Conservation (phyloP, 2,329 filamentous ascomycete species). For the Epichloe sylvatica region DNA sequence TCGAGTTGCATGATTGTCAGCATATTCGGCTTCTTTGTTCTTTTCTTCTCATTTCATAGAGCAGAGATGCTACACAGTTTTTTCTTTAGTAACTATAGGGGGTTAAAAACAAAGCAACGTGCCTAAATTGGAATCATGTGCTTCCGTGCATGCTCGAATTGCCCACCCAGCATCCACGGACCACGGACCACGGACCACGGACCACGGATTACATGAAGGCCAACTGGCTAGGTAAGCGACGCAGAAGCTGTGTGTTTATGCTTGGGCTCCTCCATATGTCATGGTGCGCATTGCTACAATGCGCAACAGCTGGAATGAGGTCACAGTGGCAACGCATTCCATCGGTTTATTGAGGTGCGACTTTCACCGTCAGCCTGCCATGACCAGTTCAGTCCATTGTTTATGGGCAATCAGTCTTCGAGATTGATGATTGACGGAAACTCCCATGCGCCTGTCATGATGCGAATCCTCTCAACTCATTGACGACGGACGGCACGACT, state of each 20-base stretch:
- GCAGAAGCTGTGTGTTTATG: too few species aligned
- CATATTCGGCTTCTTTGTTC: slow-evolving; percentile 19
- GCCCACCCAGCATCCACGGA: not conserved
- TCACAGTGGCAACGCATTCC: slow-evolving; percentile 27
- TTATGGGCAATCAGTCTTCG: not conserved
- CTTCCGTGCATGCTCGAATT: not conserved
- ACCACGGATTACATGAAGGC: too few species aligned
- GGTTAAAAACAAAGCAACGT: slow-evolving; percentile 10
- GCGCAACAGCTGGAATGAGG: slow-evolving; percentile 21
- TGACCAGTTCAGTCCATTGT: not conserved
- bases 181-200: too few species aligned
- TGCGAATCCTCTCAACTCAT: not conserved
- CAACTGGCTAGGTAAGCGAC: too few species aligned
- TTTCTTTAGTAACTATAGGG: slow-evolving; percentile 20
- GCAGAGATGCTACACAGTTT: slow-evolving; percentile 17
- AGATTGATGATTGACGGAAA: not conserved
- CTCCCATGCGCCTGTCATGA: not conserved
- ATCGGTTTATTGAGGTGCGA: slow-evolving; percentile 13
- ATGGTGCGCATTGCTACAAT: slow-evolving; percentile 6
- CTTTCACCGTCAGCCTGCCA: not conserved
- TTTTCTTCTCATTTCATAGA: slow-evolving; percentile 13
- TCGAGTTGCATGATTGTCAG: slow-evolving; percentile 19
- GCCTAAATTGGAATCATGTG: slow-evolving; percentile 1
- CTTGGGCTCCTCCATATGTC: not conserved
- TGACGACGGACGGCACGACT: not conserved